Evolutionary conservation across 805 yeast species (phyloP), one percentile per base, ranked within the genome.

Genomic region (Candida broadrunensis): DNA sequence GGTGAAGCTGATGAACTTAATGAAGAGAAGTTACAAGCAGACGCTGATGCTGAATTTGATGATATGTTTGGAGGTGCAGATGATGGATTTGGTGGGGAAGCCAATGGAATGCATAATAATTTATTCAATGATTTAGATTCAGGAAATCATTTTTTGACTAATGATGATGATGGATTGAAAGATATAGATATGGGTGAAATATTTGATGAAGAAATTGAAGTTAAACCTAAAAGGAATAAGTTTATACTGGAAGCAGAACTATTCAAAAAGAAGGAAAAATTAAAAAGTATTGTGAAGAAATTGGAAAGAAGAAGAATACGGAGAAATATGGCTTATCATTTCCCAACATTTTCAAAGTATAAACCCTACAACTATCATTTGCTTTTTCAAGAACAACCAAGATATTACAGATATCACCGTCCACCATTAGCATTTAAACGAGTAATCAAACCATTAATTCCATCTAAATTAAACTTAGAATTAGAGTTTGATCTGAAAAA

Each of bases 361-460:
- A 67, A 74, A 34, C 74, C 81, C 1, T 67, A 84, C 50, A 78
- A 80, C 49, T 78, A 83, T 77, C 87, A 84, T 57, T 60, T 75
- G 6, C 62, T 86, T 35, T 85, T 84, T 50, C 75, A 78, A 21
- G 84, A 91, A 1, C 59, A 73, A 9, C 85, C 90, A 1, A 62
- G 67, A 14, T 71, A 71, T 42, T 77, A 77, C 48, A 63, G 66
- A 24, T 80, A 75, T 38, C 80, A 80, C 32, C 64, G 67, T 18
- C 84, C 88, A 1, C 59, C 72, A 3, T 59, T 67, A 26, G 67
- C 71, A 7, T 43, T 34, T 17, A 53, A 50, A 21, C 50, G 59
- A 5, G 46, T 46, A 5, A 48, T 55, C 11, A 68, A 65, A 43
- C 78, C 82, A 2, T 54, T 81, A 26, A 60, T 80, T 1, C 93